These are phyloP conservation scores for Euphorbia pulcherrima DNA, from an alignment of 345 rosid species.

Conservation along the genomic window DNA sequence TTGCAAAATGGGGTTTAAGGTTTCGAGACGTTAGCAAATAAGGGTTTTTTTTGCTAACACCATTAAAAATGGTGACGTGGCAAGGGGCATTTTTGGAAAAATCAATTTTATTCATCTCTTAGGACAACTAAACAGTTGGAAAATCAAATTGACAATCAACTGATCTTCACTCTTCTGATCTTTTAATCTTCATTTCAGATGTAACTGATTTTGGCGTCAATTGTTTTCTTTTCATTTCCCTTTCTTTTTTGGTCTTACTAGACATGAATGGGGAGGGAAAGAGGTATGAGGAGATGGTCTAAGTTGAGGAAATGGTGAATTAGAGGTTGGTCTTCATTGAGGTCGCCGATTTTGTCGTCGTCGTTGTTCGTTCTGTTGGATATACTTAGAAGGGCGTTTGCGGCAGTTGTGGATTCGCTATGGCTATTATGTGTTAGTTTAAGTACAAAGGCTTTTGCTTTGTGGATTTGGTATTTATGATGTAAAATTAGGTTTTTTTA, in stretches of 20 bases:
- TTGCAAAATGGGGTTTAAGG: too few relatives aligned
- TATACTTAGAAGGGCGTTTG: slow-evolving; percentile 72
- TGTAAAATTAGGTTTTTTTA: neutral
- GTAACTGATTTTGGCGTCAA: neutral
- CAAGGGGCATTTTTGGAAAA: too few relatives aligned
- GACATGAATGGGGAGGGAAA: slow-evolving; percentile 57
- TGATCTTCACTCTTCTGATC: too few relatives aligned
- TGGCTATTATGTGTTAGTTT: slow-evolving; percentile 57
- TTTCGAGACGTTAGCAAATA: too few relatives aligned
- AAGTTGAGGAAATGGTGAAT: slow-evolving; percentile 19
- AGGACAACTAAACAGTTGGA: too few relatives aligned
- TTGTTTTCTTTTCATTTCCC: too few relatives aligned
- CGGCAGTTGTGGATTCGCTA: slow-evolving; percentile 96
- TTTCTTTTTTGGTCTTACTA: neutral
- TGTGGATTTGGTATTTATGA: neutral
- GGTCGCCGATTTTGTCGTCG: slow-evolving; percentile 77
- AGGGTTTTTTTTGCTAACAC: too few relatives aligned
- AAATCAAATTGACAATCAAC: too few relatives aligned
- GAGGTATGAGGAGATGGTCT: slow-evolving; percentile 30
- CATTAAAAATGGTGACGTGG: too few relatives aligned
- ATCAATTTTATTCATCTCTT: too few relatives aligned
- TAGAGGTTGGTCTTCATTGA: slow-evolving; percentile 54
- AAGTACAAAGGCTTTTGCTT: neutral
- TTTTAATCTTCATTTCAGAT: too few relatives aligned
- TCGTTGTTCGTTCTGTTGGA: slow-evolving; percentile 31